Conservation (phyloP, 352 stramenopile species). For the Globisporangium radiosum region DNA sequence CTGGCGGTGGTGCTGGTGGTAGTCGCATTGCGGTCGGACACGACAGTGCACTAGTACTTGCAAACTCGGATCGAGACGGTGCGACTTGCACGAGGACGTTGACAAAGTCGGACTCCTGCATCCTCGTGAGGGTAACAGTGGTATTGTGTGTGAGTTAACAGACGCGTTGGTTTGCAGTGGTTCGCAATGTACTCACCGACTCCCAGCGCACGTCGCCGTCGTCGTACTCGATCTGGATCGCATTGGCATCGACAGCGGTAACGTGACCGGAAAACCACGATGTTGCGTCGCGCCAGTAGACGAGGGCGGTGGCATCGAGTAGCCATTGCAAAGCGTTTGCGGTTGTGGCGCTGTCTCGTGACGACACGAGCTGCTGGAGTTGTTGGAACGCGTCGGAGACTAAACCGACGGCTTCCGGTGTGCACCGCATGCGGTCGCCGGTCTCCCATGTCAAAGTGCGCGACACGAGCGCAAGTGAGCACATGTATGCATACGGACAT, state of each 20-base stretch:
- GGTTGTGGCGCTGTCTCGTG: neutral
- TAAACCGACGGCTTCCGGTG: slow-evolving; percentile 8
- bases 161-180: neutral
- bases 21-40: neutral
- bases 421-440: slow-evolving; percentile 5
- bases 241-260: slow-evolving; percentile 3
- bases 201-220: slow-evolving; percentile 46
- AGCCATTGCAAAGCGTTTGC: neutral
- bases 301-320: slow-evolving; percentile 16
- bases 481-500: too few species aligned
- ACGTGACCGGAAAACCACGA: slow-evolving; percentile 41
- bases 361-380: slow-evolving; percentile 22
- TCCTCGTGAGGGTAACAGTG: neutral
- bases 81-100: slow-evolving; percentile 23
- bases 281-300: slow-evolving; percentile 33
- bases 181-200: slow-evolving; percentile 11
- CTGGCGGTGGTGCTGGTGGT: slow-evolving; percentile 3
- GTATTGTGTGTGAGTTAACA: neutral
- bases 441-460: neutral
- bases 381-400: slow-evolving; percentile 18
- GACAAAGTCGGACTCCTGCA: slow-evolving; percentile 24
- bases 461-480: too few species aligned
- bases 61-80: neutral
- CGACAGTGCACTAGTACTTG: neutral
- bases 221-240: slow-evolving; percentile 37